Evolutionary conservation across 139 green algal species (phyloP), one percentile per base, ranked within the genome.

Genomic region (Tetradesmus obliquus): DNA sequence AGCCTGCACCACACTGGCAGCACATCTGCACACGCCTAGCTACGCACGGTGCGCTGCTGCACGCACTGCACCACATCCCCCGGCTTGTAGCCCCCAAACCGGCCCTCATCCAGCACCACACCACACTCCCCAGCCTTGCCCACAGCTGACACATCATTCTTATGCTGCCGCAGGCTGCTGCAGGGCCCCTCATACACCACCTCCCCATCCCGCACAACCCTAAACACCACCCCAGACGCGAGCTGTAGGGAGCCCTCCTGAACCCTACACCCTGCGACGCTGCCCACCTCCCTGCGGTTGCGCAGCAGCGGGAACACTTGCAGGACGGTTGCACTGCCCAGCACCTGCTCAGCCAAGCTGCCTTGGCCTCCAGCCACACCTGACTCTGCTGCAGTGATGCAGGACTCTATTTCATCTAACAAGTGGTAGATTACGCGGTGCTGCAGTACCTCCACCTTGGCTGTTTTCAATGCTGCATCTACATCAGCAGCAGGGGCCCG

Each of bases 361-460:
- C 84, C 82, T 51, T 55, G 3, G n/a, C 79, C 82, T 13, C 55
- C 32, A 3, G 51, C 58, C 53, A 24, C 62, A 45, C 80, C 66
- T 15, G 85, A 55, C 22, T 51, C 93, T 24, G 66, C 89, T 15
- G n/a, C 71, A 45, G 3, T 55, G 3, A 80, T 69, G n/a, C 88
- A 7, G 13, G 15, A 32, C 22, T 2, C 9, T 10, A 82, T 72
- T 55, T 97, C 94, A 58, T 98, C 96, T 87, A 99, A 90, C 69
- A 99, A 88, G 71, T 96, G 88, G 91, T 99, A 99, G 85, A 99
- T 98, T 66, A 99, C 93, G 22, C 92, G 89, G 62, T 98, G 95
- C 32, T 89, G 69, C 17, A 95, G 51, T 53, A 98, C 58, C 1
- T 90, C 76, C n/a, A 99, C 88, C 1, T 93, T 93, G 4, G 92